Evolutionary conservation across 2,329 filamentous ascomycete genomes (phyloP).

Genomic region (Talaromyces verruculosus): DNA sequence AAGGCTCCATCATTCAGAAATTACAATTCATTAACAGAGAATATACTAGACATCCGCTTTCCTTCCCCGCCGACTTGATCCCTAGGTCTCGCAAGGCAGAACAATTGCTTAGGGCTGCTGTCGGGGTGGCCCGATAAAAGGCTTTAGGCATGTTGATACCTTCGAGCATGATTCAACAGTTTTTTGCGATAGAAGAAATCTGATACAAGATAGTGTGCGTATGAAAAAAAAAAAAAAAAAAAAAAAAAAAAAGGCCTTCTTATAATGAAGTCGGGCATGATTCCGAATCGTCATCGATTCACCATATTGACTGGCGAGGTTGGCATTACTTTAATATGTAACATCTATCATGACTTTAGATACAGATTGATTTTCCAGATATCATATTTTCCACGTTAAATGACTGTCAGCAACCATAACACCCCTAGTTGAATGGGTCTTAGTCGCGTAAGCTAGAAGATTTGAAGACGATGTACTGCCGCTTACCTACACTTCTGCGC

Average conservation of each 20-base stretch:
- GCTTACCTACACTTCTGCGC: slow-evolving; percentile 1
- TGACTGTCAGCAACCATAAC: too few relatives aligned
- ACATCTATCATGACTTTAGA: background rate
- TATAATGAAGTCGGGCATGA: background rate
- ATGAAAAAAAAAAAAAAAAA: too few relatives aligned
- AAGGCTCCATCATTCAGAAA: background rate
- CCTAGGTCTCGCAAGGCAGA: slow-evolving; percentile 5
- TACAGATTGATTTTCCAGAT: background rate
- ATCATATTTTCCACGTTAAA: background rate
- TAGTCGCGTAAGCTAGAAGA: too few relatives aligned
- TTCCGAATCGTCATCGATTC: background rate
- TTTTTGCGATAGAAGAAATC: background rate
- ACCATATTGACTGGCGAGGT: background rate
- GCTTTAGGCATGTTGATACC: background rate
- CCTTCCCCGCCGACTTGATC: slow-evolving; percentile 1
- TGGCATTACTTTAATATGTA: background rate
- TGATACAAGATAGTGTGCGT: background rate
- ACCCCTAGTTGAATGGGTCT: too few relatives aligned
- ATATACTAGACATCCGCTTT: slow-evolving; percentile 1
- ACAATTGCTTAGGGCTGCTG: slow-evolving; percentile 11
- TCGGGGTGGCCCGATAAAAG: background rate
- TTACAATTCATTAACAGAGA: background rate
- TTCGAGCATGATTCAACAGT: background rate
- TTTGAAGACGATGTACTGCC: too few relatives aligned
- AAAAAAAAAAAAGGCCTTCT: background rate